Evolutionary conservation across 768 basidiomycete species (phyloP).

Genomic region (Nidula microcarpa): DNA sequence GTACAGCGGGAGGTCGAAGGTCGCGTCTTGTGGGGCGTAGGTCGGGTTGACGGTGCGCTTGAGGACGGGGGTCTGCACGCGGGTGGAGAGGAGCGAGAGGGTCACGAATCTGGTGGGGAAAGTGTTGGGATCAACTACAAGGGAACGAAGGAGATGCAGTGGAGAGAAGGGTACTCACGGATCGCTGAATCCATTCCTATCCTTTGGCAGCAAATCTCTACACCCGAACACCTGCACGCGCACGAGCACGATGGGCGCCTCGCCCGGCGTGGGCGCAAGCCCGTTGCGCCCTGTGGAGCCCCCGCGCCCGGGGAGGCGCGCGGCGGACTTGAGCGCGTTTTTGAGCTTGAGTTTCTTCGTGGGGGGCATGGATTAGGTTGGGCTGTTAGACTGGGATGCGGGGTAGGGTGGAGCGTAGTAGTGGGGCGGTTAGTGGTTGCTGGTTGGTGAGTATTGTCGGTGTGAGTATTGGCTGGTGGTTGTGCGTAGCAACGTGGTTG

Average conservation of each 20-base stretch:
- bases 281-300: slow-evolving; percentile 13
- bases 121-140: not conserved
- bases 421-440: not conserved
- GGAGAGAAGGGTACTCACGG: slow-evolving; percentile 47
- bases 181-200: slow-evolving; percentile 69
- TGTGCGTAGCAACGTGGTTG: not conserved
- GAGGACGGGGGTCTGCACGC: slow-evolving; percentile 70
- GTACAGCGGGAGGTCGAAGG: slow-evolving; percentile 88
- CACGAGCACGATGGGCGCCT: slow-evolving; percentile 63
- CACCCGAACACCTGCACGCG: slow-evolving; percentile 69
- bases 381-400: too few species aligned
- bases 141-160: not conserved
- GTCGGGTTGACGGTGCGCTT: slow-evolving; percentile 71
- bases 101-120: slow-evolving; percentile 56
- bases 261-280: slow-evolving; percentile 49
- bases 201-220: slow-evolving; percentile 56
- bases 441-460: not conserved
- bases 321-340: slow-evolving; percentile 58
- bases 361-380: not conserved
- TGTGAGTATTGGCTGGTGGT: not conserved
- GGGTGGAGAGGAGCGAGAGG: slow-evolving; percentile 54
- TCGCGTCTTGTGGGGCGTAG: slow-evolving; percentile 67
- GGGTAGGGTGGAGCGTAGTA: not conserved
- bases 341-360: slow-evolving; percentile 36
- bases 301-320: slow-evolving; percentile 45